Percentiles rank a stretch among this genome's conserved stretches.
Evolutionary conservation across 495 filamentous ascomycete species (phyloP).

Genomic region (Friedmanniomyces simplex): DNA sequence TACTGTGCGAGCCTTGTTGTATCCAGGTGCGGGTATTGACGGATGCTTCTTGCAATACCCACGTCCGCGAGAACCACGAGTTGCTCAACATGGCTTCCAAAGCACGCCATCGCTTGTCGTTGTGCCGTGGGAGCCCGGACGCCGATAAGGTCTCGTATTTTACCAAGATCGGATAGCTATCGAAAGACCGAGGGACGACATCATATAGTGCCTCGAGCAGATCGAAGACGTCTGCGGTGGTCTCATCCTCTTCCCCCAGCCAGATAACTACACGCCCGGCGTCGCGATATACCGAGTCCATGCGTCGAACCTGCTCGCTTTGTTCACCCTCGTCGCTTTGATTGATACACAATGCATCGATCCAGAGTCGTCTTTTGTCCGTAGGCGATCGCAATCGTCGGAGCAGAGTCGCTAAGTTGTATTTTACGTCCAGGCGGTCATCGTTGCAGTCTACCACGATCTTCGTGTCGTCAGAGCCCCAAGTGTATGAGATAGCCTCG

Average conservation of each 20-base stretch:
- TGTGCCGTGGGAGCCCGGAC: background rate
- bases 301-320: constrained; percentile 19
- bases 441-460: background rate
- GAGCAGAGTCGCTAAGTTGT: background rate
- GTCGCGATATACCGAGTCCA: constrained; percentile 23
- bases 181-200: too few species aligned
- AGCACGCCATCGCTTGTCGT: background rate
- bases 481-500: background rate
- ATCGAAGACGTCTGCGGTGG: background rate
- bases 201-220: too few species aligned
- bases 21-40: background rate
- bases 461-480: background rate
- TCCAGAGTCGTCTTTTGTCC: constrained; percentile 17
- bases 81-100: background rate
- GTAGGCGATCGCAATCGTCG: background rate
- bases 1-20: background rate
- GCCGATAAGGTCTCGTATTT: background rate
- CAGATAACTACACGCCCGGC: constrained; percentile 9
- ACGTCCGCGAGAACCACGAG: background rate
- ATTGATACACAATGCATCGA: constrained; percentile 30
- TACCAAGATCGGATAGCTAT: background rate
- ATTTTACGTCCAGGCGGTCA: background rate
- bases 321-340: constrained; percentile 22
- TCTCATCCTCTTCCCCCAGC: constrained; percentile 9
- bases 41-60: background rate